Evolutionary conservation across 805 yeast species (phyloP), one percentile per base, ranked within the genome.

Genomic region (Zygotorulaspora chibaensis): DNA sequence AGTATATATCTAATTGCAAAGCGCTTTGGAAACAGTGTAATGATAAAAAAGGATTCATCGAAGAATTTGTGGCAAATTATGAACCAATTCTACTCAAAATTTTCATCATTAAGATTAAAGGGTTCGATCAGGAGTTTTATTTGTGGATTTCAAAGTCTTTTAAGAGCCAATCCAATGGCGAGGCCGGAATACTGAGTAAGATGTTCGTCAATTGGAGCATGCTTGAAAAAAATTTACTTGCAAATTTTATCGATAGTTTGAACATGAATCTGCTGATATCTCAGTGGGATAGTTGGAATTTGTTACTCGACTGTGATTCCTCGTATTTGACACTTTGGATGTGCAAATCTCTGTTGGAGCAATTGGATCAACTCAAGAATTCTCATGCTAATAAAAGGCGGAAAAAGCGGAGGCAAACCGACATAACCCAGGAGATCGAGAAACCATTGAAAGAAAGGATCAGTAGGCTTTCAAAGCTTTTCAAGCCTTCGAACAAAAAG

Each of bases 81-180:
- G 39, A 51, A 36, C 37, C 55, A 1, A 15, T 45, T 4, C 35
- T 60, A 3, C 40, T 57, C 5, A 50, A 50, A 37, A 35, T 59
- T 10, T 38, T 55, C 9, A 39, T 56, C 12, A 12, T 35, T 8
- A 54, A 52, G 35, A 16, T 59, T 9, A 47, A 50, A 29, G 51
- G 40, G 8, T 60, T 60, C 44, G 56, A 51, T 15, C 42, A 49
- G 10, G 55, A 52, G 20, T 23, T 55, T 17, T 23, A 57, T 4
- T 39, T 27, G 23, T 56, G 54, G 54, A 13, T 60, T 9, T 23
- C 49, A 2, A 23, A 36, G 5, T 29, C 39, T 8, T 51, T 52
- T 23, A 34, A 37, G 17, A 20, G 12, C n/a, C 35, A 40, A 18
- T 29, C 40, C 6, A 15, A 30, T 9, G 39, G 40, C 16, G 25